Conservation (phyloP, 495 filamentous ascomycete species). For the Aspergillus funiculosus region DNA sequence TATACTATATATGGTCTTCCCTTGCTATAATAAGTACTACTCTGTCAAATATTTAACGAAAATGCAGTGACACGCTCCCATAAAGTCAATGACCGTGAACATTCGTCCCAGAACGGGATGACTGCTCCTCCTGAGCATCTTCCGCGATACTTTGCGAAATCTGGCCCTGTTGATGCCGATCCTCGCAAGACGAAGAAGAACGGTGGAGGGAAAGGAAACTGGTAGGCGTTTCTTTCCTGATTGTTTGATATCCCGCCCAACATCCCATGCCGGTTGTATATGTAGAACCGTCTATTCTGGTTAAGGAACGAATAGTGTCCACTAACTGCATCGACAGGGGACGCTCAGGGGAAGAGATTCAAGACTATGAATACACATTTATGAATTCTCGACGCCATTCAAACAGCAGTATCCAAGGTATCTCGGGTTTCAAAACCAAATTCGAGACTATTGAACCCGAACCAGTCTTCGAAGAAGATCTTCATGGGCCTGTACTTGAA, state of each 20-base stretch:
- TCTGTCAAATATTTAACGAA: neutral
- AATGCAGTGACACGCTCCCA: slow-evolving; percentile 84
- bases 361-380: slow-evolving; percentile 74
- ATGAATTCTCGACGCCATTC: slow-evolving; percentile 84
- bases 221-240: slow-evolving; percentile 51
- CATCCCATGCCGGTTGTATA: too few species aligned
- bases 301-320: too few species aligned
- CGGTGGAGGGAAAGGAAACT: slow-evolving; percentile 87
- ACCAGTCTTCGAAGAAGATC: slow-evolving; percentile 80
- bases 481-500: slow-evolving; percentile 55
- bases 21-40: neutral
- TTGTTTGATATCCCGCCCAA: too few species aligned
- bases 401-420: slow-evolving; percentile 71
- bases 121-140: slow-evolving; percentile 61
- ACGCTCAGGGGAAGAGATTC: slow-evolving; percentile 70
- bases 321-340: slow-evolving; percentile 53
- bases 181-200: slow-evolving; percentile 97
- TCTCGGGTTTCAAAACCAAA: slow-evolving; percentile 75
- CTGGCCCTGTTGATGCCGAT: slow-evolving; percentile 71
- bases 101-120: slow-evolving; percentile 62
- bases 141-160: slow-evolving; percentile 89
- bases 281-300: too few species aligned
- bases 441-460: slow-evolving; percentile 80
- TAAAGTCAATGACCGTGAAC: slow-evolving; percentile 86
- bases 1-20: neutral